Conservation (phyloP, 139 green algal species). For the Eudorina sp. region DNA sequence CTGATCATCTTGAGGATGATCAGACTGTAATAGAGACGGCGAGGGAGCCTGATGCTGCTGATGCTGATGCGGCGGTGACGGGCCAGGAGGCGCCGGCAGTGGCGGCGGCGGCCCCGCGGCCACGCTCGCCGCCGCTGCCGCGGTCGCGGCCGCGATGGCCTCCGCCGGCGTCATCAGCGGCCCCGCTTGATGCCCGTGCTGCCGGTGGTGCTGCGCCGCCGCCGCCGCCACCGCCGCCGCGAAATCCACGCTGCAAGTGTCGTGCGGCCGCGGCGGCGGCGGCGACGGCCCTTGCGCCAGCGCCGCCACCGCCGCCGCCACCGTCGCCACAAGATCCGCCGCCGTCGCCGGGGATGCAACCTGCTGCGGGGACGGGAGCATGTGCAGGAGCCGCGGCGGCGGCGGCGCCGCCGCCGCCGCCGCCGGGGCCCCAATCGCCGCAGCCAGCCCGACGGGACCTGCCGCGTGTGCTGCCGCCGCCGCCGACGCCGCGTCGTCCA, state of each 20-base stretch:
- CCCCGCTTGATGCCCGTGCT: not conserved
- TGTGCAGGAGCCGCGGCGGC: not conserved
- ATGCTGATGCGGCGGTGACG: not conserved
- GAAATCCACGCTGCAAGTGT: not conserved
- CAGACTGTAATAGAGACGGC: not conserved
- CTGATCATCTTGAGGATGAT: too few relatives aligned
- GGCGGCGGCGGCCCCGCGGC: not conserved
- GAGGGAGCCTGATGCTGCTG: not conserved
- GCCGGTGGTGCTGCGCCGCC: conserved; percentile 25
- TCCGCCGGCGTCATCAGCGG: conserved; percentile 14
- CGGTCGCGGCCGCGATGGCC: conserved; percentile 3
- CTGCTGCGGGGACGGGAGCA: too few relatives aligned
- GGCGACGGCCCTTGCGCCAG: not conserved
- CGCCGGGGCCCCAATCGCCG: too few relatives aligned
- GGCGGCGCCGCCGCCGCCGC: not conserved
- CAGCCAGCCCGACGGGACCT: too few relatives aligned
- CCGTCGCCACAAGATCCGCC: not conserved
- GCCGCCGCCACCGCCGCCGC: conserved; percentile 18
- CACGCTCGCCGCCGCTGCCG: not conserved
- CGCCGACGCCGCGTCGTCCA: too few relatives aligned
- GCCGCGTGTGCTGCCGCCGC: not conserved
- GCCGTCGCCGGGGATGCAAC: too few relatives aligned
- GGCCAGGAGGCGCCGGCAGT: not conserved
- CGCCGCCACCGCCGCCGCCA: not conserved
- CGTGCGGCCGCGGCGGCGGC: not conserved